Evolutionary conservation across 768 basidiomycete genomes (phyloP).

Genomic region (Ramaria sp.): DNA sequence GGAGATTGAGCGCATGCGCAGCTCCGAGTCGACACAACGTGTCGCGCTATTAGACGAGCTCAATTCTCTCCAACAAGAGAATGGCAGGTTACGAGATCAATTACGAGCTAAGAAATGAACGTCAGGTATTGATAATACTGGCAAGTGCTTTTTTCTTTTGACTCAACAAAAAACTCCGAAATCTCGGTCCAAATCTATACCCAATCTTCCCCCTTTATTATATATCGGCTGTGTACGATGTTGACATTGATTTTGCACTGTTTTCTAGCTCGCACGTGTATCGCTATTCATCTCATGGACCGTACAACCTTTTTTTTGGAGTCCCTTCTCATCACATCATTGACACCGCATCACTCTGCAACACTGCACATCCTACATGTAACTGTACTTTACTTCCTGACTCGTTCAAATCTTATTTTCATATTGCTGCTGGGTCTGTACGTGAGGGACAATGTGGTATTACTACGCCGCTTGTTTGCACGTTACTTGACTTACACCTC

Average conservation of each 20-base stretch:
- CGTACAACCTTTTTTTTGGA: neutral
- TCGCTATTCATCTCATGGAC: neutral
- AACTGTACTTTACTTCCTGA: neutral
- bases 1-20: constrained; percentile 57
- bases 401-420: neutral
- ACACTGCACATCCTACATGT: neutral
- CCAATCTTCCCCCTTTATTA: too few species aligned
- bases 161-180: too few species aligned
- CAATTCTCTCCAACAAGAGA: constrained; percentile 74
- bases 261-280: neutral
- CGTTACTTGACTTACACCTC: too few species aligned
- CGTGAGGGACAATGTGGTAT: too few species aligned
- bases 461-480: too few species aligned
- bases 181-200: too few species aligned
- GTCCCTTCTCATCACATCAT: neutral
- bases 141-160: neutral
- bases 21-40: constrained; percentile 69
- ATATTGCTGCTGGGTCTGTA: neutral
- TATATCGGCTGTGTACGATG: too few species aligned
- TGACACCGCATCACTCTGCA: neutral
- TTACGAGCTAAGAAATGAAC: constrained; percentile 43
- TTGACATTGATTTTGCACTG: neutral
- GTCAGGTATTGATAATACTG: neutral
- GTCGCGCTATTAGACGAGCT: constrained; percentile 83
- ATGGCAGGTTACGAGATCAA: constrained; percentile 58